Conservation (phyloP, 1,284 basidiomycete genomes). For the Trametes versicolor region DNA sequence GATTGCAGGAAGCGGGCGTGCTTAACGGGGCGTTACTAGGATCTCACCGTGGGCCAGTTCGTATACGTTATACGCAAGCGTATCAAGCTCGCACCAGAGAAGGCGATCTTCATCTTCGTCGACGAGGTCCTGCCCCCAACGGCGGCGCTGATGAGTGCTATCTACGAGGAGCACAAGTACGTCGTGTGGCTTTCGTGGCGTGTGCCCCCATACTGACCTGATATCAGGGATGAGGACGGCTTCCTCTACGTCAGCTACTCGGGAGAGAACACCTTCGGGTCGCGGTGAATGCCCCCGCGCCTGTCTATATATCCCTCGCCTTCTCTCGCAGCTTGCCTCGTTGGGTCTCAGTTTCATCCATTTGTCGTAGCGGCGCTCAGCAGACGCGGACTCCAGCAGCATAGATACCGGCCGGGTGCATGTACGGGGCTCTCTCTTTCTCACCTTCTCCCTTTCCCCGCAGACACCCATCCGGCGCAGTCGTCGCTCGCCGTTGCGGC, state of each 20-base stretch:
- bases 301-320: background rate
- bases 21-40: slow-evolving; percentile 57
- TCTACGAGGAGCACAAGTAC: slow-evolving; percentile 99
- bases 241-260: slow-evolving; percentile 98
- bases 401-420: slow-evolving; percentile 35
- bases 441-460: slow-evolving; percentile 8
- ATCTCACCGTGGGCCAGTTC: slow-evolving; percentile 98
- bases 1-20: slow-evolving; percentile 30
- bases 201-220: slow-evolving; percentile 33
- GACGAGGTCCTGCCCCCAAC: slow-evolving; percentile 99
- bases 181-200: slow-evolving; percentile 43
- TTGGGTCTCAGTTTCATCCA: slow-evolving; percentile 17
- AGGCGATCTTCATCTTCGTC: slow-evolving; percentile 99
- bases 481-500: slow-evolving; percentile 22
- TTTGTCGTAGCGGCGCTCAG: slow-evolving; percentile 10
- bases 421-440: slow-evolving; percentile 21
- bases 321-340: slow-evolving; percentile 22
- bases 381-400: slow-evolving; percentile 32
- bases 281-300: slow-evolving; percentile 18
- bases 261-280: slow-evolving; percentile 95
- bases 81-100: slow-evolving; percentile 99
- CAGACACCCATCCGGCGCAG: slow-evolving; percentile 25
- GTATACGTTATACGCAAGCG: slow-evolving; percentile 99
- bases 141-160: slow-evolving; percentile 97
- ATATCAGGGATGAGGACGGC: slow-evolving; percentile 89